Evolutionary conservation across 495 filamentous ascomycete species (phyloP).

Genomic region (Chlorociboria aeruginascens): DNA sequence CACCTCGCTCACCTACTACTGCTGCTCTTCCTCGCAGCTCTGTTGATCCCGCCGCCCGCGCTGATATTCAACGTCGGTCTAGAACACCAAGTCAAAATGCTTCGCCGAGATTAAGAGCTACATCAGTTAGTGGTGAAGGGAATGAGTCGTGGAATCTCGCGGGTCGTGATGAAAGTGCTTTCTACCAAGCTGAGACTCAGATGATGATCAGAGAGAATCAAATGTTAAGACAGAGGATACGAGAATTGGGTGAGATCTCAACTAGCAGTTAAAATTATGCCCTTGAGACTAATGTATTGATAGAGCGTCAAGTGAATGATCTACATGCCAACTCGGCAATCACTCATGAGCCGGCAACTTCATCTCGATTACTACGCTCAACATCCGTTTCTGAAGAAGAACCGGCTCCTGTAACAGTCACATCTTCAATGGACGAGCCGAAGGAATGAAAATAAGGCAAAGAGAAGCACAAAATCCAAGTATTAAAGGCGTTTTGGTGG

Average conservation of each 20-base stretch:
- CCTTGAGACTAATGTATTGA: not conserved
- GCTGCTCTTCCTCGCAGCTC: slow-evolving; percentile 41
- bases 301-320: slow-evolving; percentile 29
- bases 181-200: slow-evolving; percentile 86
- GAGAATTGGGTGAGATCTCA: slow-evolving; percentile 56
- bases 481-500: too few relatives aligned
- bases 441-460: too few relatives aligned
- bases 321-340: slow-evolving; percentile 22
- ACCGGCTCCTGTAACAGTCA: not conserved
- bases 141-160: slow-evolving; percentile 29
- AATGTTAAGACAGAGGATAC: slow-evolving; percentile 75
- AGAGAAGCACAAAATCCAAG: too few relatives aligned
- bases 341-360: slow-evolving; percentile 28
- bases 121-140: slow-evolving; percentile 40
- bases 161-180: slow-evolving; percentile 67
- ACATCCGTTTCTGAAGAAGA: slow-evolving; percentile 16
- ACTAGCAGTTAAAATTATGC: not conserved
- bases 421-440: not conserved
- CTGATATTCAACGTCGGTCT: slow-evolving; percentile 39
- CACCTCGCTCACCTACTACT: slow-evolving; percentile 40
- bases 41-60: slow-evolving; percentile 41
- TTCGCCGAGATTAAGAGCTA: slow-evolving; percentile 40
- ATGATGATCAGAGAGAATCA: slow-evolving; percentile 85
- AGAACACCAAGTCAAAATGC: slow-evolving; percentile 44
- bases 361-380: slow-evolving; percentile 26